Evolutionary conservation across 2,329 filamentous ascomycete species (phyloP).

Genomic region (Alternaria gansuensis): DNA sequence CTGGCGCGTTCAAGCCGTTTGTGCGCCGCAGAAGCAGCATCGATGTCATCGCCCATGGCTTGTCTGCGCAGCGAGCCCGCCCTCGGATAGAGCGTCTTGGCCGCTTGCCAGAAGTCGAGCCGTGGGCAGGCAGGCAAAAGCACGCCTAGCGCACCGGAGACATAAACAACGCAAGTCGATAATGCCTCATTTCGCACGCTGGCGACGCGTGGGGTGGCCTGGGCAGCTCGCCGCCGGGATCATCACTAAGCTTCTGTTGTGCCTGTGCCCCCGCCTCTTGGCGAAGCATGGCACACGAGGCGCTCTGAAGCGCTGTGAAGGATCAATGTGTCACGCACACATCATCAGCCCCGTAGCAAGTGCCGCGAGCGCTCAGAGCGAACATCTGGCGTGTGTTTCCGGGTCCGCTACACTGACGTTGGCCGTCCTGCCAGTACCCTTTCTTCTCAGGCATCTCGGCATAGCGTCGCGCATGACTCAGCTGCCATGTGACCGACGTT

Average conservation of each 20-base stretch:
- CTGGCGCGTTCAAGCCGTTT: constrained; percentile 23
- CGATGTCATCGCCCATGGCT: constrained; percentile 34
- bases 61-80: constrained; percentile 29
- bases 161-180: constrained; percentile 17
- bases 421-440: constrained; percentile 12
- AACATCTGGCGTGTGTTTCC: background rate
- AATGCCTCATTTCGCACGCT: constrained; percentile 29
- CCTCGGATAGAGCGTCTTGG: constrained; percentile 6
- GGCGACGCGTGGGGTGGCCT: constrained; percentile 24
- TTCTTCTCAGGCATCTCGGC: constrained; percentile 6
- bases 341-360: background rate
- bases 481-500: background rate
- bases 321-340: constrained; percentile 1
- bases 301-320: constrained; percentile 2
- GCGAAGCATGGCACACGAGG: constrained; percentile 9
- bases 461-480: constrained; percentile 21
- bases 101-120: constrained; percentile 7
- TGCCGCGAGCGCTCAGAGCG: background rate
- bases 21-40: constrained; percentile 14
- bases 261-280: constrained; percentile 25
- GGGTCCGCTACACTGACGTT: background rate
- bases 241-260: constrained; percentile 32
- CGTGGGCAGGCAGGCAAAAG: constrained; percentile 10
- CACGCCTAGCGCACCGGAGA: constrained; percentile 19
- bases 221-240: constrained; percentile 20